Evolutionary conservation across 495 filamentous ascomycete species (phyloP).

Genomic region (Penicillium cataractarum): DNA sequence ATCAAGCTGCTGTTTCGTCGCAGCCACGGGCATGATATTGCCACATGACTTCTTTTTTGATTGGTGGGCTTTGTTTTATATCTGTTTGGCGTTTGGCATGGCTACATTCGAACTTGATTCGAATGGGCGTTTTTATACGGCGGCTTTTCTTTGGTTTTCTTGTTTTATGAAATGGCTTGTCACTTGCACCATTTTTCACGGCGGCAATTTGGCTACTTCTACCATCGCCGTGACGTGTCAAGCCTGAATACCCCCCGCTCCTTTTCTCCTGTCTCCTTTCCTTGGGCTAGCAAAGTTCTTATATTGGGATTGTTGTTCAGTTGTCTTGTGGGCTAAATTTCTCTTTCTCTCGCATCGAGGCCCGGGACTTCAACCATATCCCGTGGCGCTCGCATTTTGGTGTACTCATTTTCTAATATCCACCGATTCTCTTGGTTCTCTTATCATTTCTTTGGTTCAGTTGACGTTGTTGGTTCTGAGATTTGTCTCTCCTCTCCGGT

Average conservation of each 20-base stretch:
- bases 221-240: slow-evolving; percentile 5
- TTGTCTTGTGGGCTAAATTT: neutral
- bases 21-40: neutral
- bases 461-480: neutral
- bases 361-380: slow-evolving; percentile 18
- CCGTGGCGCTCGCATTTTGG: slow-evolving; percentile 11
- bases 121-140: slow-evolving; percentile 5
- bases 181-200: neutral
- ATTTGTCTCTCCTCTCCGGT: slow-evolving; percentile 1
- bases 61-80: neutral
- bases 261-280: slow-evolving; percentile 1
- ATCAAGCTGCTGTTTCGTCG: slow-evolving; percentile 1
- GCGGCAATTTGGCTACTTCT: slow-evolving; percentile 7
- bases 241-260: neutral
- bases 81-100: slow-evolving; percentile 7
- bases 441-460: slow-evolving; percentile 2
- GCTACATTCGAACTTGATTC: slow-evolving; percentile 6
- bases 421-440: slow-evolving; percentile 4
- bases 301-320: neutral
- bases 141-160: neutral
- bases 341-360: slow-evolving; percentile 15
- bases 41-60: slow-evolving; percentile 1
- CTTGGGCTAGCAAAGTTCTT: slow-evolving; percentile 1
- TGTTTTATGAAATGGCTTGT: slow-evolving; percentile 12
- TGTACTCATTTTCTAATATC: slow-evolving; percentile 6